Evolutionary conservation across 2,329 filamentous ascomycete species (phyloP).

Genomic region (Dactylellina haptotyla): DNA sequence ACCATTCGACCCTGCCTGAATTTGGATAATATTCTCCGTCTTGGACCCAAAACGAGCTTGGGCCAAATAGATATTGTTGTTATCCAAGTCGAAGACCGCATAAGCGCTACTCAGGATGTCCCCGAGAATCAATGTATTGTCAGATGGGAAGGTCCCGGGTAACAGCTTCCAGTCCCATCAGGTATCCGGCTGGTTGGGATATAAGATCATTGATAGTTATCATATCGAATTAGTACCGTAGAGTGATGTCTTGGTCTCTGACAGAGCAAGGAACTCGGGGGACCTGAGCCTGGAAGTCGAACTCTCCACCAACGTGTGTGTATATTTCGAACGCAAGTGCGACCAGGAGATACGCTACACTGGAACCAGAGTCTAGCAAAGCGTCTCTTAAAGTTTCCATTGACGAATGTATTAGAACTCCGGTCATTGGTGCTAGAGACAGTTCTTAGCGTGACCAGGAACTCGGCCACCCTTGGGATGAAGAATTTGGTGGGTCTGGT

Average conservation of each 20-base stretch:
- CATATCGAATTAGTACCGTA: conserved; percentile 64
- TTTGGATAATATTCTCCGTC: conserved; percentile 58
- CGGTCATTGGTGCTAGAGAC: conserved; percentile 61
- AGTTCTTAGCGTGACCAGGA: conserved; percentile 58
- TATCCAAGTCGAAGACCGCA: conserved; percentile 68
- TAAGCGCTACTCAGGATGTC: conserved; percentile 71
- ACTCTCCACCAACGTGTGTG: conserved; percentile 68
- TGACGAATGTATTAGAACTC: background rate
- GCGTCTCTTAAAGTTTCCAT: conserved; percentile 62
- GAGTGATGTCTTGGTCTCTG: conserved; percentile 66
- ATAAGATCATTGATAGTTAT: conserved; percentile 60
- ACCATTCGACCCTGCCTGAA: conserved; percentile 50
- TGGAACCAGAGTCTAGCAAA: conserved; percentile 80
- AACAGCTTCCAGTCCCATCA: conserved; percentile 63
- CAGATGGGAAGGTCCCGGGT: conserved; percentile 68
- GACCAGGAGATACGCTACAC: conserved; percentile 74
- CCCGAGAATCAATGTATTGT: conserved; percentile 67
- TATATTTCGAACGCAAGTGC: conserved; percentile 68
- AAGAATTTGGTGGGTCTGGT: conserved; percentile 65
- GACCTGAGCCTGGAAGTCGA: conserved; percentile 67
- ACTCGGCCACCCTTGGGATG: conserved; percentile 65
- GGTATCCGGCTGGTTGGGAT: conserved; percentile 63
- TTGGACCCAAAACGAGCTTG: conserved; percentile 66
- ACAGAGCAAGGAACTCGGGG: conserved; percentile 64
- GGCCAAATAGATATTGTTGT: conserved; percentile 67